These are phyloP conservation scores for Pythium dissotocum DNA, from an alignment of 352 stramenopile species.

Conservation along the genomic window DNA sequence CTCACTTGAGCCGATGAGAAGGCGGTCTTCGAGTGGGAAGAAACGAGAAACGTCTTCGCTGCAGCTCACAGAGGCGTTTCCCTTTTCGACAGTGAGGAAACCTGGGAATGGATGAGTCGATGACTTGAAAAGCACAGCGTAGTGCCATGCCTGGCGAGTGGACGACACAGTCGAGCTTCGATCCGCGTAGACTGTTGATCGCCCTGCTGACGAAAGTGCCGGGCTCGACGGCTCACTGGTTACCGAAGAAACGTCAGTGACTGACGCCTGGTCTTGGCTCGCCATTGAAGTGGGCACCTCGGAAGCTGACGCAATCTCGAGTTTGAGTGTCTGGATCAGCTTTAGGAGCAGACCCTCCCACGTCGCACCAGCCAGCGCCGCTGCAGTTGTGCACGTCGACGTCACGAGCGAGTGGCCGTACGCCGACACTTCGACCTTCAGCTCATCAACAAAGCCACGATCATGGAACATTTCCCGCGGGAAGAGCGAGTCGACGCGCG, in stretches of 20 bases:
- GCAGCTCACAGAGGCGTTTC: conserved; percentile 31
- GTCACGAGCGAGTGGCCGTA: conserved; percentile 60
- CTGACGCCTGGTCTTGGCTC: conserved; percentile 11
- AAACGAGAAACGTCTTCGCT: conserved; percentile 57
- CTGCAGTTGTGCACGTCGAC: conserved; percentile 22
- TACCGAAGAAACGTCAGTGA: conserved; percentile 5
- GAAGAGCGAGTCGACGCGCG: conserved; percentile 46
- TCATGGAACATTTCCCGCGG: conserved; percentile 38
- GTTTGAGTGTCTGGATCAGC: conserved; percentile 51
- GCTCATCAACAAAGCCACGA: conserved; percentile 41
- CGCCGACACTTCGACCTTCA: conserved; percentile 54
- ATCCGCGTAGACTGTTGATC: conserved; percentile 36
- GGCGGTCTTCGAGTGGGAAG: conserved; percentile 57
- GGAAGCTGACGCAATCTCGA: conserved; percentile 4
- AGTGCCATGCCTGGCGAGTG: conserved; percentile 63
- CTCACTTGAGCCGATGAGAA: conserved; percentile 57
- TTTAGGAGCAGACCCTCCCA: conserved; percentile 61
- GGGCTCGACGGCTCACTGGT: background rate
- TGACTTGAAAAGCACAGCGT: conserved; percentile 71
- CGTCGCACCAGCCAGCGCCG: conserved; percentile 34
- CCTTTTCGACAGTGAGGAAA: conserved; percentile 43
- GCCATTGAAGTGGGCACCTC: conserved; percentile 7
- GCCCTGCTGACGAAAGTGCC: background rate
- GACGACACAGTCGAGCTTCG: conserved; percentile 22
- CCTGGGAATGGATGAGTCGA: conserved; percentile 55